Percentiles rank a stretch among this genome's conserved stretches.
These are phyloP conservation scores for Ceratobasidium theobromae DNA, from an alignment of 1,284 basidiomycete genomes.

Conservation along the genomic window DNA sequence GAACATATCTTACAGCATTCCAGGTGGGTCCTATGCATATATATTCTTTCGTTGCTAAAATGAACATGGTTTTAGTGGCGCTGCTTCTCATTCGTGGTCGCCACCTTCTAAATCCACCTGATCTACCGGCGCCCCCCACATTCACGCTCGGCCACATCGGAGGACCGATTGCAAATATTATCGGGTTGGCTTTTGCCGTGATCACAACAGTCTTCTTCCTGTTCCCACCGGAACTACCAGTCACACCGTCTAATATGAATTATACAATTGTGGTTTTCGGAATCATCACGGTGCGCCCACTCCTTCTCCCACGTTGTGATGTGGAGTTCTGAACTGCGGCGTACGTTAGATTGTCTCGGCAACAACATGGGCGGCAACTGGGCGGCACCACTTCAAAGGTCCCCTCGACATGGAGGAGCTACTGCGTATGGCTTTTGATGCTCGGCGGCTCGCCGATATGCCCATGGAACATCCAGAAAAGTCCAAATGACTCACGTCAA, in stretches of 20 bases:
- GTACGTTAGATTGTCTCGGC: slow-evolving; percentile 40
- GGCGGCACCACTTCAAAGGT: slow-evolving; percentile 44
- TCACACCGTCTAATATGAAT: slow-evolving; percentile 47
- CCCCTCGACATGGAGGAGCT: slow-evolving; percentile 44
- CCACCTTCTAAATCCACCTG: slow-evolving; percentile 39
- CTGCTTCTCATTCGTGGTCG: slow-evolving; percentile 47
- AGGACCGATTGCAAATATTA: slow-evolving; percentile 44
- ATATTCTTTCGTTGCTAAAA: not conserved
- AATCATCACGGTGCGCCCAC: slow-evolving; percentile 36
- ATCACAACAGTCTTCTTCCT: slow-evolving; percentile 51
- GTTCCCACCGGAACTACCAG: slow-evolving; percentile 49
- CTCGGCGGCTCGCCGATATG: not conserved
- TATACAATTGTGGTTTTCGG: slow-evolving; percentile 45
- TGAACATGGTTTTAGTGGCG: slow-evolving; percentile 37
- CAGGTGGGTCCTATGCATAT: slow-evolving; percentile 38
- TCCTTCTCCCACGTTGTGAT: slow-evolving; percentile 10
- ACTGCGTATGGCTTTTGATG: slow-evolving; percentile 15
- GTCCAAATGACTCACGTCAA: not conserved
- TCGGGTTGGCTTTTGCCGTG: slow-evolving; percentile 45
- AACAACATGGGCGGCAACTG: slow-evolving; percentile 44
- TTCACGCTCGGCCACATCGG: slow-evolving; percentile 42
- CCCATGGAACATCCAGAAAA: not conserved
- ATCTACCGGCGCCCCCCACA: slow-evolving; percentile 37
- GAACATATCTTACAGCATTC: slow-evolving; percentile 47
- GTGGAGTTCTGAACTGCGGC: not conserved